Evolutionary conservation across 2,329 filamentous ascomycete genomes (phyloP), one percentile per base, ranked within the genome.

Genomic region (Colletotrichum plurivorum): DNA sequence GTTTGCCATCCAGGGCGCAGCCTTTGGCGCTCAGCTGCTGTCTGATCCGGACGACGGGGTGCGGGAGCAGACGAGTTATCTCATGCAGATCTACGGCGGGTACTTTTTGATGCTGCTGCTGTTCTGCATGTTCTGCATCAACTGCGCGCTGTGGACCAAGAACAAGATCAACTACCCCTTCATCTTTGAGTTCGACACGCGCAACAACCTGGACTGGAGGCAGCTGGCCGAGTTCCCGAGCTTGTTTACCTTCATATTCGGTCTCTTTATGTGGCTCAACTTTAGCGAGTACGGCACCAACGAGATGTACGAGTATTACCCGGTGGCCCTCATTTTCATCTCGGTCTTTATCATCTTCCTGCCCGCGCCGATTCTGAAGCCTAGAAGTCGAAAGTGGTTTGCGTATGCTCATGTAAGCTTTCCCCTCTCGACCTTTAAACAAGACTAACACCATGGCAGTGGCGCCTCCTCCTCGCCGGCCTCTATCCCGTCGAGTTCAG

Each of bases 151-250:
- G 16, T 99, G 95, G 94, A 89, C 90, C 6, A 84, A 84, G 59
- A 90, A 92, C 78, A 97, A 95, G 80, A 93, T 99, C 81, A 99
- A 99, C 78, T 98, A 98, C 78, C 89, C 92, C 62, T 98, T 98
- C 79, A 94, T 98, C 73, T 99, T 99, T 77, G 96, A 99, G 81
- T 96, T 97, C 76, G 95, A 98, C 83, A 91, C 92, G 62, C 88
- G 95, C 67, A 90, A 96, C 78, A 89, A 92, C 72, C 83, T 98
- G 31, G 94, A 98, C 79, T 99, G 95, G 94, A 90, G 93, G 73
- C 91, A 97, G 78, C 85, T 98, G 36, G 86, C 92, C 7, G 93
- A 96, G 85, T 91, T 98, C 71, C 95, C 96, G 2, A 93, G 93
- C 73, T 91, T 97, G 78, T 94, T 97, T 77, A 83, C 94, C 5